Conservation (phyloP, 306 rosid genomes). For the Lagenaria siceraria region DNA sequence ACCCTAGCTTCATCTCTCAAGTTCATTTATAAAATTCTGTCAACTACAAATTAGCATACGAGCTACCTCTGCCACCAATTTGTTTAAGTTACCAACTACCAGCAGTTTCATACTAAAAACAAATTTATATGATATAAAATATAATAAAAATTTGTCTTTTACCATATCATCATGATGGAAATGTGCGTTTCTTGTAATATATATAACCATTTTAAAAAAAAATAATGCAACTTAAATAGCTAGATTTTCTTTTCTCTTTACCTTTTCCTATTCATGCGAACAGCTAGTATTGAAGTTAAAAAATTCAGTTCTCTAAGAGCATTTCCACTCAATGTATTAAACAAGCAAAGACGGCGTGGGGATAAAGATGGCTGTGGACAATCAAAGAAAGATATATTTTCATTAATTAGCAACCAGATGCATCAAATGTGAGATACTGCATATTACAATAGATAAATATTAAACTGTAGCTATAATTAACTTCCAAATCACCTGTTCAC, state of each 20-base stretch:
- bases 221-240: neutral
- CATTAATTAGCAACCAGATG: conserved; percentile 1
- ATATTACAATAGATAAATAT: neutral
- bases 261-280: conserved; percentile 88
- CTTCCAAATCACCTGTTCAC: conserved; percentile 56
- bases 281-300: conserved; percentile 76
- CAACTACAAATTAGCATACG: neutral
- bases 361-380: conserved; percentile 69
- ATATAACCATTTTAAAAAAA: neutral
- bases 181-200: neutral
- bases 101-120: neutral
- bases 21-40: neutral
- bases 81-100: neutral
- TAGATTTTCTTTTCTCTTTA: neutral
- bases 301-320: conserved; percentile 78
- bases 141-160: neutral
- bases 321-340: conserved; percentile 56
- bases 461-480: neutral
- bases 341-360: conserved; percentile 90
- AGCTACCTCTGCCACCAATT: neutral
- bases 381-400: conserved; percentile 8
- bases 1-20: neutral
- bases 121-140: neutral
- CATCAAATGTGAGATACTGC: neutral
- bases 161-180: neutral